Evolutionary conservation across 371 early-diverging fungal species (phyloP).

Genomic region (Umbelopsis sp.): DNA sequence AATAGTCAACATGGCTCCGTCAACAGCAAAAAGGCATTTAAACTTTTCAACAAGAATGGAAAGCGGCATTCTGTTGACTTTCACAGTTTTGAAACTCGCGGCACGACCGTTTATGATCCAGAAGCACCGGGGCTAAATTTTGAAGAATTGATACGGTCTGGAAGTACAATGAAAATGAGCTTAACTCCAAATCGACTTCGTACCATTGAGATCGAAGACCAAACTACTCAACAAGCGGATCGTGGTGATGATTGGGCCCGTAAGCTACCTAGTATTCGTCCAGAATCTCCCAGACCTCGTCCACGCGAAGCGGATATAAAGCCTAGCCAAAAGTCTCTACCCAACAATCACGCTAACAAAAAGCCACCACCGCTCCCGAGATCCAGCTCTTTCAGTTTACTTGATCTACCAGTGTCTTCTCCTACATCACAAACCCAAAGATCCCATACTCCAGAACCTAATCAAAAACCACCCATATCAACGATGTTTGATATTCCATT

Average conservation of each 20-base stretch:
- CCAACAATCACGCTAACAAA: neutral
- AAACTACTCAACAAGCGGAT: neutral
- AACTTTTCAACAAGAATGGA: constrained; percentile 45
- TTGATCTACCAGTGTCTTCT: neutral
- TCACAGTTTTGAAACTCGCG: constrained; percentile 26
- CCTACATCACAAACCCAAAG: neutral
- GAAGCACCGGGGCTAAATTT: constrained; percentile 44
- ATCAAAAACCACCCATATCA: constrained; percentile 1
- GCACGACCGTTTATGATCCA: constrained; percentile 39
- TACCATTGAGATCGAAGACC: constrained; percentile 54
- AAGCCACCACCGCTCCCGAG: neutral
- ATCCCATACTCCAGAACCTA: neutral
- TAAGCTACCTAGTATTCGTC: constrained; percentile 6
- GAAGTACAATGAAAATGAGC: constrained; percentile 57
- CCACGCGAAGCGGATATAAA: constrained; percentile 1
- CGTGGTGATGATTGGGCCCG: neutral
- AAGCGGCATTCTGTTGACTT: constrained; percentile 28
- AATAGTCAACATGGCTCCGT: constrained; percentile 20
- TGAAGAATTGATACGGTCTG: constrained; percentile 55
- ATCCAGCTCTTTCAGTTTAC: constrained; percentile 3
- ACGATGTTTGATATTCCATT: constrained; percentile 14
- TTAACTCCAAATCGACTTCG: constrained; percentile 58
- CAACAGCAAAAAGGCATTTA: constrained; percentile 43
- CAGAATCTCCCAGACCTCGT: constrained; percentile 13
- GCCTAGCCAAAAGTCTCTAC: neutral